Evolutionary conservation across 129 eudicot genomes (phyloP), one percentile per base, ranked within the genome.

Genomic region (Smallanthus sonchifolius): DNA sequence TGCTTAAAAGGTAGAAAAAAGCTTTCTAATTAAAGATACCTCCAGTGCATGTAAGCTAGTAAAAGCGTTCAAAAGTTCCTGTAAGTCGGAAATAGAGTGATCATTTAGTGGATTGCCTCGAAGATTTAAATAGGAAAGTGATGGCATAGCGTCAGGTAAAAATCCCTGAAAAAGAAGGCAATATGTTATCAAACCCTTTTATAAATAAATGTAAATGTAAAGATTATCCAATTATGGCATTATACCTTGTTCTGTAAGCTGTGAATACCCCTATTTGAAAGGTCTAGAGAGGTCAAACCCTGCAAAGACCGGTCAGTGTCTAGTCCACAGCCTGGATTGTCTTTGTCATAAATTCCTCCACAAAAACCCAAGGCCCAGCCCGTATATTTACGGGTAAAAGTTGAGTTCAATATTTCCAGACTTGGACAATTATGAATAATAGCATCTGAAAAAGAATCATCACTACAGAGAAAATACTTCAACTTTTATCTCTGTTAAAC

Each of bases 351-450:
- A 59, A 91, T 78, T 80, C 90, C 99, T 82, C 96, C 99, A 80
- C 97, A 91, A 79, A 95, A 95, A 54, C 99, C 97, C 79, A 95
- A 77, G 35, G 96, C 99, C 97, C 97, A 91, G 67, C 71, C 85
- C 51, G 96, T 86, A 67, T 73, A 95, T 14, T 78, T 83, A 37
- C 68, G 39, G 35, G 99, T 95, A 69, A 95, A 91, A 63, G 55
- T 56, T 6, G 97, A 91, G 89, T 95, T 95, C 78, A 72, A 86
- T 6, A 95, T 88, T 76, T 95, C 99, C 86, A 95, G 74, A 16
- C 54, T 71, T 35, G 88, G 88, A 80, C 89, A 88, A 64, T 63
- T 82, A 15, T 36, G 78, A 74, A 86, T 78, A 79, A 95, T 85
- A 44, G 52, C 71, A 77, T 82, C 89, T 77, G 85, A 69, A 73